phyloP scores from a whole-genome alignment of 2,329 filamentous ascomycete species.

The Diaporthe helianthi region DNA sequence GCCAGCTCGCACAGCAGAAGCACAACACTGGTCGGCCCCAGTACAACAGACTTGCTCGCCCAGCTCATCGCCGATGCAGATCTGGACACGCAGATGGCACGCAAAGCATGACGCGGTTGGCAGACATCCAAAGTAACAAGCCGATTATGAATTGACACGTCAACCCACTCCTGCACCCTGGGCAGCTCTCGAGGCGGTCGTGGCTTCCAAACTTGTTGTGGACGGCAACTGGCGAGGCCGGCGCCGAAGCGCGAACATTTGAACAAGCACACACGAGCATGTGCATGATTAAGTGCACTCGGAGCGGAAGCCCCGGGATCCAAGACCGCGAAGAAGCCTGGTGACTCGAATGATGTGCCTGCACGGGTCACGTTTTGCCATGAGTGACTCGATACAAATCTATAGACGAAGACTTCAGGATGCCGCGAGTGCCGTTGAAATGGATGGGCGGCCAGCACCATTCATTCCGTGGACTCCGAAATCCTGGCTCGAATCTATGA shows the following conservation, averaged over 20 bases:
- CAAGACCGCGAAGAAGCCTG: background rate
- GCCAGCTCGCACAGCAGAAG: no score
- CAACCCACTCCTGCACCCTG: background rate
- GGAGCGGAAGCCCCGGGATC: constrained; percentile 17
- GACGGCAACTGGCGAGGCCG: constrained; percentile 3
- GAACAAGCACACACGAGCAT: no score
- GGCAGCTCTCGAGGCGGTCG: background rate
- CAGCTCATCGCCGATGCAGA: constrained; percentile 13
- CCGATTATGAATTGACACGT: background rate
- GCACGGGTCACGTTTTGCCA: constrained; percentile 28
- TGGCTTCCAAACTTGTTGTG: background rate
- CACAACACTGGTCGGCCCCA: no score
- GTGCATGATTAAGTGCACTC: no score
- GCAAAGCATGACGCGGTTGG: constrained; percentile 1
- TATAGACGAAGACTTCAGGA: no score
- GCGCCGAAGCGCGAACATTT: background rate
- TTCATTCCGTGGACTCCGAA: background rate
- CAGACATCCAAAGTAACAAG: background rate
- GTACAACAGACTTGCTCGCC: background rate
- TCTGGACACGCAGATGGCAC: constrained; percentile 3
- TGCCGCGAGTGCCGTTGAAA: background rate
- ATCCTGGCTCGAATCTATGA: background rate
- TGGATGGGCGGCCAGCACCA: background rate
- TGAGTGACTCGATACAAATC: no score
- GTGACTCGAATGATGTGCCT: constrained; percentile 1